Evolutionary conservation across 169 alveolate genomes (phyloP), one percentile per base, ranked within the genome.

Genomic region (Cryptosporidium sp.): DNA sequence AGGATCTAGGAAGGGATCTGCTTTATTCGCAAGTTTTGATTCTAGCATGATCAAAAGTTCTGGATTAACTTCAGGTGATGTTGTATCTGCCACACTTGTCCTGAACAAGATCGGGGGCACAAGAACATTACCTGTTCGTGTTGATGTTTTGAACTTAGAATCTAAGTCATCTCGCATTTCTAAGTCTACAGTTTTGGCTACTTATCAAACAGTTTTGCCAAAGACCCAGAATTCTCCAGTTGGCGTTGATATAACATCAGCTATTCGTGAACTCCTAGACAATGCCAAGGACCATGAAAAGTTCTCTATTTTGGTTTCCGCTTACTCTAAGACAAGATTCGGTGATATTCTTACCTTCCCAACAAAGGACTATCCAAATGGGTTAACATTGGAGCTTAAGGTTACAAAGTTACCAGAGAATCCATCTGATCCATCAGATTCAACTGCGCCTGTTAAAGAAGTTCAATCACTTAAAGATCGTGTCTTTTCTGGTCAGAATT

Each of bases 1-100:
- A 18, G 89, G 89, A 35, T 80, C 89, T n/a, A 59, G 89, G 26
- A 62, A 29, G 29, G 89, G 89, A 1, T 62, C 89, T 9, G 73
- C 89, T 1, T 18, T 80, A 5, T 80, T 80, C 21, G 89, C 89
- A 37, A 61, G 65, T 33, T 80, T 80, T 23, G 89, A 80, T 67
- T 9, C 75, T 0, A 26, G 61, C 26, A 21, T 23, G 8, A 37
- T 80, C 12, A 14, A 45, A 3, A 33, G n/a, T 12, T 61, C 89
- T 16, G 74, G 52, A 26, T 0, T 59, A 9, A 39, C 75, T 33
- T 41, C 75, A 9, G 80, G 37, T 2, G 89, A 80, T 80, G 14
- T 80, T 10, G 50, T 80, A 31, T 62, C 74, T 6, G 75, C 69
- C 10, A 39, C 39, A 62, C 33, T 80, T 26, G 10, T 23, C 39